Conservation (phyloP, 2,329 filamentous ascomycete species). For the Xylariaceae sp. region DNA sequence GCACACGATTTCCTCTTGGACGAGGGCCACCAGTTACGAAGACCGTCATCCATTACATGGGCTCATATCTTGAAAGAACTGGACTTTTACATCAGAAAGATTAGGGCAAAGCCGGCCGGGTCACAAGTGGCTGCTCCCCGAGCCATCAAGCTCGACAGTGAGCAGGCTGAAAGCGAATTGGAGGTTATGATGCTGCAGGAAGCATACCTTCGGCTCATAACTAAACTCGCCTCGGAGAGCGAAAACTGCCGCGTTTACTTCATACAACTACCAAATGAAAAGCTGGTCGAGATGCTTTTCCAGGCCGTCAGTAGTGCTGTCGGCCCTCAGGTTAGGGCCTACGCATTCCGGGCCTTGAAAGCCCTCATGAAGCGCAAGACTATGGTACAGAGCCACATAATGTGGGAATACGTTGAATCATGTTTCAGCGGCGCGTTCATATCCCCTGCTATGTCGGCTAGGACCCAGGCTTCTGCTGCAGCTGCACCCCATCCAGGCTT, state of each 20-base stretch:
- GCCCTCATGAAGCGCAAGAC: slow-evolving; percentile 73
- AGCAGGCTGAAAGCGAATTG: slow-evolving; percentile 73
- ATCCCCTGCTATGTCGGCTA: slow-evolving; percentile 22
- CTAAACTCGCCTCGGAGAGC: slow-evolving; percentile 74
- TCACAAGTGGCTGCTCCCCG: slow-evolving; percentile 51
- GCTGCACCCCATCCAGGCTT: slow-evolving; percentile 28
- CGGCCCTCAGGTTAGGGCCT: slow-evolving; percentile 71
- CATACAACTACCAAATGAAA: slow-evolving; percentile 58
- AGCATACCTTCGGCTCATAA: slow-evolving; percentile 82
- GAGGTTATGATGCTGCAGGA: slow-evolving; percentile 97
- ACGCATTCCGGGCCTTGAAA: slow-evolving; percentile 72
- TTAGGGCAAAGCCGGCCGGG: slow-evolving; percentile 63
- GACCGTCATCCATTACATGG: slow-evolving; percentile 84
- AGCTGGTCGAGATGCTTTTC: slow-evolving; percentile 68
- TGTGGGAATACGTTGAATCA: slow-evolving; percentile 77
- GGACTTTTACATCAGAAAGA: slow-evolving; percentile 72
- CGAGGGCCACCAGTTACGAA: slow-evolving; percentile 72
- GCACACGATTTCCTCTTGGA: slow-evolving; percentile 88
- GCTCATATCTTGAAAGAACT: slow-evolving; percentile 87
- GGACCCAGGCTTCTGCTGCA: slow-evolving; percentile 31
- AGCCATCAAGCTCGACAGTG: slow-evolving; percentile 54
- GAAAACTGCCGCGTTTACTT: slow-evolving; percentile 67
- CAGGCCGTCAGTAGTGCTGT: slow-evolving; percentile 73
- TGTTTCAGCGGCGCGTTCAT: slow-evolving; percentile 64
- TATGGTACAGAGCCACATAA: slow-evolving; percentile 57